These are phyloP conservation scores for Ammopiptanthus mongolicus DNA, from an alignment of 306 rosid species.

Conservation along the genomic window DNA sequence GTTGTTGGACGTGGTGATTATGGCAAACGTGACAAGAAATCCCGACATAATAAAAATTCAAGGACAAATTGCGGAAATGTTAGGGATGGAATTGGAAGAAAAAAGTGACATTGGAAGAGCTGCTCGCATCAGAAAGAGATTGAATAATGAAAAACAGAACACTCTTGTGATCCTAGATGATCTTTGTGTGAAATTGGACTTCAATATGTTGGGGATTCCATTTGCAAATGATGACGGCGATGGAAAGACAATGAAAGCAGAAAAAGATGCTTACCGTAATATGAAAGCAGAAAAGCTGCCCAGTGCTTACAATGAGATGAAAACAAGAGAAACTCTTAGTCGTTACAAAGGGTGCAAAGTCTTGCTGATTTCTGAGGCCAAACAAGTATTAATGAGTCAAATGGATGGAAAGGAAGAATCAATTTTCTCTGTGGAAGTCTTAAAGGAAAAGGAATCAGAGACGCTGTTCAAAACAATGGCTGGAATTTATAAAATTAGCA, in stretches of 20 bases:
- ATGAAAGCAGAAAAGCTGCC: neutral
- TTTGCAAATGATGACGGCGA: too few species aligned
- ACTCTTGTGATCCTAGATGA: slow-evolving; percentile 15
- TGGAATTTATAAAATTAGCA: neutral
- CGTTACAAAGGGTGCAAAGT: neutral
- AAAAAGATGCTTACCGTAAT: too few species aligned
- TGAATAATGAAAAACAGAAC: neutral
- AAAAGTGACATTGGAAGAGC: slow-evolving; percentile 27
- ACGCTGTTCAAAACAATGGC: neutral
- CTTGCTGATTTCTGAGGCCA: neutral
- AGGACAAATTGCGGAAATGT: slow-evolving; percentile 11
- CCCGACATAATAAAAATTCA: slow-evolving; percentile 16
- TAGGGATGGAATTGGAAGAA: neutral
- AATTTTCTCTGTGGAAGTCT: neutral
- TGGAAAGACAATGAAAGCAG: neutral
- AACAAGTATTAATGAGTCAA: neutral
- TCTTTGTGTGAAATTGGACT: neutral
- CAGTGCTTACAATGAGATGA: neutral
- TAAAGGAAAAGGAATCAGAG: neutral
- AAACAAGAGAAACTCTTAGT: neutral
- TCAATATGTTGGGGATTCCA: slow-evolving; percentile 14
- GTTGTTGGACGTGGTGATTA: neutral
- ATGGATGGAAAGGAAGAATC: neutral
- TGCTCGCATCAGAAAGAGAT: neutral
- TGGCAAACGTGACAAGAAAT: neutral